Evolutionary conservation across 2,329 filamentous ascomycete species (phyloP), one percentile per base, ranked within the genome.

Genomic region (Simplicillium sp.): DNA sequence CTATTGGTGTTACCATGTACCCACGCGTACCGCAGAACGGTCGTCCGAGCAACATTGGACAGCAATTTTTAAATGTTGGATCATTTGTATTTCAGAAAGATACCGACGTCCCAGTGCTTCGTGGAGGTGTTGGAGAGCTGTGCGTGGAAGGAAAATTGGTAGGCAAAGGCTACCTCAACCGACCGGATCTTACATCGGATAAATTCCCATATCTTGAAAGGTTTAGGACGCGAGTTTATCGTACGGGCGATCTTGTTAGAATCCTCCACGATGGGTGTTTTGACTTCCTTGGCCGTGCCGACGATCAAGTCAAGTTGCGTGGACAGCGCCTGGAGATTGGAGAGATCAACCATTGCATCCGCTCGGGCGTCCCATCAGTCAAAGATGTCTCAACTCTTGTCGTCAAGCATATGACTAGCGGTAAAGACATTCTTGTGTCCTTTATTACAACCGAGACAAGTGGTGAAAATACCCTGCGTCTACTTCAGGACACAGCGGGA

Each of bases 241-340:
- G 88, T 7, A 96, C 90, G 1, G 89, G 89, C 1, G 89, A 97
- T 56, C 70, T 96, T 0, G 89, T 95, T 2, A 74, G 89, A 6
- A 70, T 94, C 13, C 63, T 94, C 7, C 71, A 87, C 40, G 84
- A 96, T 56, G 80, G 78, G 1, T 87, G 82, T 34, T 89, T 95
- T 48, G 84, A 90, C 42, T 96, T 96, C 54, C 68, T 94, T 2
- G 89, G 90, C 3, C 77, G 90, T 12, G 84, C 83, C 6, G 90
- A 97, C 54, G 87, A 94, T 41, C 89, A 97, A 60, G 82, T 95
- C 46, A 97, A 97, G 57, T 71, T 96, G 3, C 79, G 90, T 11
- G 89, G 89, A 0, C 89, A 96, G 57, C 73, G 89, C 12, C 71
- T 97, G 1, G 90, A 97, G 54, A 83, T 94, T 45, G 85, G 83